A percentile compares a stretch with the other conserved stretches of the same genome.
phyloP scores from a whole-genome alignment of 345 rosid genomes.

The Camelina sativa region DNA sequence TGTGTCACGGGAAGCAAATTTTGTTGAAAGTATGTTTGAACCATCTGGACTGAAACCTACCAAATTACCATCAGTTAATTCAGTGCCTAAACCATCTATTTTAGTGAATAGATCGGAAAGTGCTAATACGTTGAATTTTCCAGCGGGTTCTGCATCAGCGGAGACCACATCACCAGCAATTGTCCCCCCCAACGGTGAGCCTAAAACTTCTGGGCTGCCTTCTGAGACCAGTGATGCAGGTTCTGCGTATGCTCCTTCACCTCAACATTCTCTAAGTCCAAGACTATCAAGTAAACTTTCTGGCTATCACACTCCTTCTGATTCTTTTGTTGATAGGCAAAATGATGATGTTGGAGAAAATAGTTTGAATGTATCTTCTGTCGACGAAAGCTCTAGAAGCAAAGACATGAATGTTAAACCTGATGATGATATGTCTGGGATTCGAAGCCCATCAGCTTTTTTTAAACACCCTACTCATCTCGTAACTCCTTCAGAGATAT shows the following conservation, averaged over 20 bases:
- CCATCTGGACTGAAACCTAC: conserved; percentile 47
- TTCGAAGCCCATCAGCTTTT: conserved; percentile 49
- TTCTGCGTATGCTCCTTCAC: conserved; percentile 49
- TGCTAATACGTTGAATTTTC: conserved; percentile 40
- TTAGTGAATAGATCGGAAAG: conserved; percentile 45
- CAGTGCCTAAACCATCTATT: conserved; percentile 47
- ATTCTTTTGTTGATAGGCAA: conserved; percentile 64
- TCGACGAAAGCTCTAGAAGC: conserved; percentile 52
- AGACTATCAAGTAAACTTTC: conserved; percentile 55
- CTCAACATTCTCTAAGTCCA: conserved; percentile 65
- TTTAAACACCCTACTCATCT: conserved; percentile 85
- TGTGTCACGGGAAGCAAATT: conserved; percentile 47
- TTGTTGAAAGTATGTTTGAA: conserved; percentile 54
- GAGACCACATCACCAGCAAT: conserved; percentile 47
- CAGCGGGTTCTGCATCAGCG: conserved; percentile 36
- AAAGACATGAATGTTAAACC: conserved; percentile 52
- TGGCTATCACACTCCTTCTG: conserved; percentile 53
- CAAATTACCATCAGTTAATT: conserved; percentile 49
- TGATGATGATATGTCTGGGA: conserved; percentile 55
- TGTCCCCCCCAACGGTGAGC: conserved; percentile 45
- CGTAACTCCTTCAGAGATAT: conserved; percentile 81
- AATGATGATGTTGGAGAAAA: conserved; percentile 47
- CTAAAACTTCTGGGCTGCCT: conserved; percentile 49
- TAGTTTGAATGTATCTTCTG: conserved; percentile 47
- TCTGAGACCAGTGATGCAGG: conserved; percentile 55